Evolutionary conservation across 139 green algal species (phyloP), one percentile per base, ranked within the genome.

Genomic region (Chlamydomonas sp.): DNA sequence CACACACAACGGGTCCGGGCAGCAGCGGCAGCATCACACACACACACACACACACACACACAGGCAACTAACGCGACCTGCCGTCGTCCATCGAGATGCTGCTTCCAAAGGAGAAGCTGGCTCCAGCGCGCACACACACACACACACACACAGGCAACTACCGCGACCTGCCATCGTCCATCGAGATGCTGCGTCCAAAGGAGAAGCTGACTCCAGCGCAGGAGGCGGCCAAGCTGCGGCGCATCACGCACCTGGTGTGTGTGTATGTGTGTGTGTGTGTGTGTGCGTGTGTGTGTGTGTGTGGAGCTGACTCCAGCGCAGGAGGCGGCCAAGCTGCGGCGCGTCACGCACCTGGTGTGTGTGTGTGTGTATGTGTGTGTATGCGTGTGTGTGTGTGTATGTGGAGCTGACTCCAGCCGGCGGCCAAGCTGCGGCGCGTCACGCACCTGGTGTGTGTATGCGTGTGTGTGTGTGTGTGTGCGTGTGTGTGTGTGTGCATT

Each of bases 381-480:
- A 26, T n/a, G n/a, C n/a, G n/a, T n/a, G n/a, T n/a, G n/a, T n/a
- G n/a, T n/a, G n/a, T n/a, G n/a, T n/a, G n/a, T n/a, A n/a, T n/a
- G 65, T 49, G 10, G 43, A 65, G 29, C 54, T 50, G 26, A 50
- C 62, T 0, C 24, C 39, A 8, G 36, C 33, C 76, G 72, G 48
- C 30, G 35, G 13, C 66, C 16, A 62, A 60, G 0, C 68, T 82
- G 67, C 48, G 69, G 6, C 72, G 73, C n/a, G 48, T 82, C 29
- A 76, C 72, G n/a, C 76, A 82, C 54, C 61, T 82, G 30, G 69
- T 82, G n/a, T n/a, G n/a, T n/a, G n/a, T n/a, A n/a, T n/a, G n/a
- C n/a, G n/a, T n/a, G 8, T 59, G 69, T 5, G 24, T 37, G 3
- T 26, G 58, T 33, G 59, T 74, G 33, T n/a, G n/a, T n/a, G n/a